phyloP scores from a whole-genome alignment of 1,139 yeast genomes.

The Ogataea hybrid region DNA sequence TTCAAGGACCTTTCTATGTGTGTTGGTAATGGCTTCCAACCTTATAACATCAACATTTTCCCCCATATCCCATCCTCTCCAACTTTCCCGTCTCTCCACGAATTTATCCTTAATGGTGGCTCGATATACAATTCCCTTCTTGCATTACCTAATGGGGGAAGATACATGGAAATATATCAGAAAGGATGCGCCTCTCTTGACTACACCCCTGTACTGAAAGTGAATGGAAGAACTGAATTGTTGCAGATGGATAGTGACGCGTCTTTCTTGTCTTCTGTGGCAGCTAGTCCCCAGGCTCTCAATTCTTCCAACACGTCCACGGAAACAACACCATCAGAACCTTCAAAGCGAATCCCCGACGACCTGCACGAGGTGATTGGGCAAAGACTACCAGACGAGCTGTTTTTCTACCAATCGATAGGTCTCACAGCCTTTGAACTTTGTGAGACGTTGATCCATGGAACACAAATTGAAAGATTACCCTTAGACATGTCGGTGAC shows the following conservation, averaged over 20 bases:
- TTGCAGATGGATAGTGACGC: conserved; percentile 30
- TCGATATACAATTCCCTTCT: conserved; percentile 42
- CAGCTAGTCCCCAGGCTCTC: conserved; percentile 4
- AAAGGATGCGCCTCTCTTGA: conserved; percentile 52
- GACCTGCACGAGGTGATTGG: conserved; percentile 84
- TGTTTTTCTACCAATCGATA: conserved; percentile 74
- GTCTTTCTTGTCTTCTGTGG: conserved; percentile 17
- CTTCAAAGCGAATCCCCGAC: conserved; percentile 51
- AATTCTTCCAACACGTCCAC: conserved; percentile 8
- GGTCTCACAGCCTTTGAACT: conserved; percentile 71
- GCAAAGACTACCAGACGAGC: conserved; percentile 83
- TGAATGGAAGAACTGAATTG: conserved; percentile 67
- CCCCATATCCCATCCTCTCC: conserved; percentile 40
- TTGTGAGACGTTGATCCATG: conserved; percentile 67
- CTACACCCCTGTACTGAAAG: conserved; percentile 68
- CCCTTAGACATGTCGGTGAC: conserved; percentile 67
- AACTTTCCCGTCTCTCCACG: conserved; percentile 29
- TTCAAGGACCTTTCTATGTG: conserved; percentile 72
- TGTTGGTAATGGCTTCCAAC: conserved; percentile 78
- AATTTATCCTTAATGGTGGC: conserved; percentile 41
- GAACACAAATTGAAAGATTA: conserved; percentile 60
- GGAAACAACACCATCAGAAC: conserved; percentile 9
- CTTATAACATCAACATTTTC: conserved; percentile 56
- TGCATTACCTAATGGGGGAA: conserved; percentile 22
- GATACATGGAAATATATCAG: conserved; percentile 40